Evolutionary conservation across 495 filamentous ascomycete genomes (phyloP), one percentile per base, ranked within the genome.

Genomic region (Lindgomyces ingoldianus): DNA sequence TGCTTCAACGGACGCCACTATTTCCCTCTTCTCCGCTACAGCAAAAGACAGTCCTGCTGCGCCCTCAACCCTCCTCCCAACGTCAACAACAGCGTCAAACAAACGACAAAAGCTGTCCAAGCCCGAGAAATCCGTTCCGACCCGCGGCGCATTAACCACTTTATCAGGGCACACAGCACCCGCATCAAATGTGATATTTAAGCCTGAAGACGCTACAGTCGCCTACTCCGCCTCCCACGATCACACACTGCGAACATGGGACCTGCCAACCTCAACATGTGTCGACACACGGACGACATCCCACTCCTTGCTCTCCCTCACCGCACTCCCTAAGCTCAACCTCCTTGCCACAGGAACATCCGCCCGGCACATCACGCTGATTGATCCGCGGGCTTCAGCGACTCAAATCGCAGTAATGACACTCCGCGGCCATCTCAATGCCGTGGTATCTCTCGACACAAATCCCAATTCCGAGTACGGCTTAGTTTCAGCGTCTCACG

Each of bases 141-240:
- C 91, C 64, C 87, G 91, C 41, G 94, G 94, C 1, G 84, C 91
- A n/a, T 78, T 98, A 30, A 76, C 84, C 16, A 78, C 93, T 29
- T 78, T 96, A 54, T 79, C 81, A 1, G 83, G 83, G 19, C 93
- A 97, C 80, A 85, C 82, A 1, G 81, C 81, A 0, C 83, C 88
- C 2, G 89, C 93, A 12, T 87, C 87, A 0, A 86, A 84, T 30
- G 88, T 86, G 19, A 83, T 90, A 36, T 98, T 98, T 79, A 88
- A 93, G 72, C 88, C 87, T 1, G 81, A 82, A 47, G 94, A 97
- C 78, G 75, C 85, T 26, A 96, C 89, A 11, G 88, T 98, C 24
- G 93, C 88, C 30, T 97, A 98, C 80, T 92, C 91, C 0, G 81
- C 83, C 1, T 92, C 90, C 21, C 88, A 88, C 81, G 94, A 98